Percentiles rank a stretch among this genome's conserved stretches.
Evolutionary conservation across 75 land plant species (phyloP).

Genomic region (Selaginella moellendorffii): DNA sequence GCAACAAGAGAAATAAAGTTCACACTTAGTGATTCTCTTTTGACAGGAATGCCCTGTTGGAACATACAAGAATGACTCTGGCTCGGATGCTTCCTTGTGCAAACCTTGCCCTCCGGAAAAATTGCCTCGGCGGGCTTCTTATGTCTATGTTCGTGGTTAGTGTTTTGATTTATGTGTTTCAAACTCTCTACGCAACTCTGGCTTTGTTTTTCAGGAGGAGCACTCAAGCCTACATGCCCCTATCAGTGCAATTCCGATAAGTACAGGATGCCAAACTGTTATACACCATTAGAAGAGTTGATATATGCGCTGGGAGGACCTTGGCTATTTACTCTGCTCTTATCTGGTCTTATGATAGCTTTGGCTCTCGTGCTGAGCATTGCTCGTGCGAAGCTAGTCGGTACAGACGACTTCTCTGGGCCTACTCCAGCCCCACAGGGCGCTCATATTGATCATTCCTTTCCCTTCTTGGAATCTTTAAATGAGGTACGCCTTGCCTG

Average conservation of each 20-base stretch:
- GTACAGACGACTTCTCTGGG: conserved; percentile 77
- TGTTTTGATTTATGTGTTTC: conserved; percentile 1
- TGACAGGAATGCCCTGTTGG: conserved; percentile 89
- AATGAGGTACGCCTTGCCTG: too few species aligned
- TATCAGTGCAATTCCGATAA: conserved; percentile 83
- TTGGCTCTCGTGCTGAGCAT: conserved; percentile 88
- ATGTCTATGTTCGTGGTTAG: conserved; percentile 68
- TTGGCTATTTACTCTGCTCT: conserved; percentile 84
- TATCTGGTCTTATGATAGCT: conserved; percentile 51
- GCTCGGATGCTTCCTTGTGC: conserved; percentile 61
- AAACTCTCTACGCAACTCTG: not conserved
- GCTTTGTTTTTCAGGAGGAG: conserved; percentile 51
- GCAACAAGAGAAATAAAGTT: not conserved
- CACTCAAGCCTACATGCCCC: conserved; percentile 68
- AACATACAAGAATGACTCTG: conserved; percentile 75
- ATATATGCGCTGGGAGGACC: conserved; percentile 95
- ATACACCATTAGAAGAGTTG: conserved; percentile 91
- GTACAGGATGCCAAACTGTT: conserved; percentile 96
- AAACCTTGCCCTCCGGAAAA: conserved; percentile 47
- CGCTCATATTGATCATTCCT: conserved; percentile 90
- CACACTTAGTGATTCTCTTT: not conserved
- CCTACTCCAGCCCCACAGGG: conserved; percentile 82
- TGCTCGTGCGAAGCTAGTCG: conserved; percentile 88
- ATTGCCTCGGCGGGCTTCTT: conserved; percentile 72
- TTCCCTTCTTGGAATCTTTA: conserved; percentile 88